Conservation (phyloP, 495 filamentous ascomycete genomes). For the Bacidia gigantensis region DNA sequence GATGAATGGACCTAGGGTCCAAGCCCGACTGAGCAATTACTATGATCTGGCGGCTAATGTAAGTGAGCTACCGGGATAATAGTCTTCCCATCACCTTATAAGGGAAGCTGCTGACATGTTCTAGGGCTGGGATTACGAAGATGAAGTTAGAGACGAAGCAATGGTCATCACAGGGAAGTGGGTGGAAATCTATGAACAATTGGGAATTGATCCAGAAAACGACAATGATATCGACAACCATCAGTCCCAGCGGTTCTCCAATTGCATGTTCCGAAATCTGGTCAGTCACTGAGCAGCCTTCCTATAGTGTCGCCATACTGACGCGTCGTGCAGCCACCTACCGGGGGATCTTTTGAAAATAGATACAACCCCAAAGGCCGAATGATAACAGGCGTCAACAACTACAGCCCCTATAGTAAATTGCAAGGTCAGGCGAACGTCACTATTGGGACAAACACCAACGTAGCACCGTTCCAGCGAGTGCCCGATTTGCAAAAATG, state of each 20-base stretch:
- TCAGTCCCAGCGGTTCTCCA: background rate
- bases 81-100: background rate
- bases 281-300: too few species aligned
- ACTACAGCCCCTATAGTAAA: background rate
- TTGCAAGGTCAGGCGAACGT: background rate
- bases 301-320: too few species aligned
- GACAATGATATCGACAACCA: background rate
- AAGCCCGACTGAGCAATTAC: background rate
- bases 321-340: background rate
- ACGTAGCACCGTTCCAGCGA: background rate
- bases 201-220: background rate
- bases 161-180: background rate
- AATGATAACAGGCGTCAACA: background rate
- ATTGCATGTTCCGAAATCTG: background rate
- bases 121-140: background rate
- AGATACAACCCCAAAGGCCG: background rate
- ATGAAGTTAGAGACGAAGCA: background rate
- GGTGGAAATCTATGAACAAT: background rate
- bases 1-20: background rate
- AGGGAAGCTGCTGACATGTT: background rate
- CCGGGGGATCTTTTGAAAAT: background rate
- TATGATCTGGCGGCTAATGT: background rate
- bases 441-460: background rate
- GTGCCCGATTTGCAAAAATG: background rate
- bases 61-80: background rate